phyloP scores from a whole-genome alignment of 805 yeast genomes.

The Wickerhamiella parazyma region DNA sequence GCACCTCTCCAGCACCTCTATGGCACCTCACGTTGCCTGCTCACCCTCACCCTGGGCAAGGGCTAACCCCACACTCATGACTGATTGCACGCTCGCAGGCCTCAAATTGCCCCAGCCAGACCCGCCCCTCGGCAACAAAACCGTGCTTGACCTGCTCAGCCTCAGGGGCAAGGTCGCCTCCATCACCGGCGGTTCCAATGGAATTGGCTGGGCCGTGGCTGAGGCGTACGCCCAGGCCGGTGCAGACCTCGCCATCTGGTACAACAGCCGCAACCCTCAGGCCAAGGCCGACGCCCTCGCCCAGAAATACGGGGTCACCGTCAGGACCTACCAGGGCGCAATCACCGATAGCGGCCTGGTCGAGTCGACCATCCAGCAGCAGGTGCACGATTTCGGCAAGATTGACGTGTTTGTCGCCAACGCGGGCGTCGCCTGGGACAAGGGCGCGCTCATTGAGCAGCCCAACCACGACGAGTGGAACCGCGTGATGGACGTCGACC shows the following conservation, averaged over 20 bases:
- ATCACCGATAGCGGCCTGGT: constrained; percentile 40
- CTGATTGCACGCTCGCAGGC: constrained; percentile 10
- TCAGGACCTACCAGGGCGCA: constrained; percentile 50
- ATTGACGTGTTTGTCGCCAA: constrained; percentile 80
- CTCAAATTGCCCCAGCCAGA: constrained; percentile 15
- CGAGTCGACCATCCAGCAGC: constrained; percentile 35
- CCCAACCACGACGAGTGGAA: constrained; percentile 51
- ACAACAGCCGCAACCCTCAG: constrained; percentile 45
- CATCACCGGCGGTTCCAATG: constrained; percentile 75
- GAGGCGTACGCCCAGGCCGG: constrained; percentile 81
- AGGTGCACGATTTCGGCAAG: constrained; percentile 58
- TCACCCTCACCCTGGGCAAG: too few relatives aligned
- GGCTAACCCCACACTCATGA: neutral
- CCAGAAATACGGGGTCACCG: constrained; percentile 44
- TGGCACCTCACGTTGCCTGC: too few relatives aligned
- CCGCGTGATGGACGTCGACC: constrained; percentile 57
- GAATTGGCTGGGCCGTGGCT: constrained; percentile 74
- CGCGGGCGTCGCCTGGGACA: constrained; percentile 82
- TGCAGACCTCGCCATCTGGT: constrained; percentile 65
- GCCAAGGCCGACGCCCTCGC: constrained; percentile 45
- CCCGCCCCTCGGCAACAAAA: constrained; percentile 16
- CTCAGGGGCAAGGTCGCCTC: constrained; percentile 61
- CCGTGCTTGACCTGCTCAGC: constrained; percentile 20
- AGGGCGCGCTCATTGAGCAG: constrained; percentile 41
- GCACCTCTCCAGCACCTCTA: too few relatives aligned